Conservation (phyloP, 192 early-diverging fungal species). For the Entomortierella parvispora region DNA sequence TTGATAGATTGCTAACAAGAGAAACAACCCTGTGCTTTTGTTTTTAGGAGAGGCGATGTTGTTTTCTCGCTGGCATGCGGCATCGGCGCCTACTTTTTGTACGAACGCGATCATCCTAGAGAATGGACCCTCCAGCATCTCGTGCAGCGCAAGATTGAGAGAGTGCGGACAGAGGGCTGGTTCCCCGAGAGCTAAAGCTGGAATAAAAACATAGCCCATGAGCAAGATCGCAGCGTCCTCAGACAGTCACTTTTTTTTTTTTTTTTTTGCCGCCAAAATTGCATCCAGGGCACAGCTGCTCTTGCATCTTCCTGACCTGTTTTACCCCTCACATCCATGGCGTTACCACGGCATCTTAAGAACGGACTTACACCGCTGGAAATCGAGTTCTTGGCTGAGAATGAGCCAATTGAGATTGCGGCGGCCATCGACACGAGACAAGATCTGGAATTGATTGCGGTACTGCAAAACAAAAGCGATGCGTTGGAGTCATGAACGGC, state of each 20-base stretch:
- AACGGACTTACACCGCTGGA: slow-evolving; percentile 77
- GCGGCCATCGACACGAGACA: slow-evolving; percentile 74
- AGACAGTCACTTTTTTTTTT: too few relatives aligned
- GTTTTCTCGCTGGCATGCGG: slow-evolving; percentile 63
- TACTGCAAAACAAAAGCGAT: slow-evolving; percentile 34
- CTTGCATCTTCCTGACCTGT: not conserved
- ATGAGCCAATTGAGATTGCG: slow-evolving; percentile 78
- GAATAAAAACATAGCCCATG: not conserved
- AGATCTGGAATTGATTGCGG: slow-evolving; percentile 77
- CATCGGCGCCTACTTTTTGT: slow-evolving; percentile 62
- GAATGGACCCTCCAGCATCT: slow-evolving; percentile 61
- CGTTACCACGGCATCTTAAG: slow-evolving; percentile 54
- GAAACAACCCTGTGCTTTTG: not conserved
- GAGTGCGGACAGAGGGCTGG: slow-evolving; percentile 49
- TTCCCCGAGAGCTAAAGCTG: slow-evolving; percentile 20
- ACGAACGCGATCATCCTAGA: slow-evolving; percentile 62
- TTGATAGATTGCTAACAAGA: not conserved
- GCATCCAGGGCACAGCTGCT: not conserved
- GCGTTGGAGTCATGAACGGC: too few relatives aligned
- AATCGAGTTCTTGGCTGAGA: slow-evolving; percentile 88
- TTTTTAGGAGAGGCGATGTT: slow-evolving; percentile 64
- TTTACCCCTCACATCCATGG: slow-evolving; percentile 47
- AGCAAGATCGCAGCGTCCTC: too few relatives aligned
- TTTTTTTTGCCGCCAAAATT: slow-evolving; percentile 1
- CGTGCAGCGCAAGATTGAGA: slow-evolving; percentile 47